These are phyloP conservation scores for Monosporozyma solicola DNA, from an alignment of 805 yeast species.

Conservation along the genomic window DNA sequence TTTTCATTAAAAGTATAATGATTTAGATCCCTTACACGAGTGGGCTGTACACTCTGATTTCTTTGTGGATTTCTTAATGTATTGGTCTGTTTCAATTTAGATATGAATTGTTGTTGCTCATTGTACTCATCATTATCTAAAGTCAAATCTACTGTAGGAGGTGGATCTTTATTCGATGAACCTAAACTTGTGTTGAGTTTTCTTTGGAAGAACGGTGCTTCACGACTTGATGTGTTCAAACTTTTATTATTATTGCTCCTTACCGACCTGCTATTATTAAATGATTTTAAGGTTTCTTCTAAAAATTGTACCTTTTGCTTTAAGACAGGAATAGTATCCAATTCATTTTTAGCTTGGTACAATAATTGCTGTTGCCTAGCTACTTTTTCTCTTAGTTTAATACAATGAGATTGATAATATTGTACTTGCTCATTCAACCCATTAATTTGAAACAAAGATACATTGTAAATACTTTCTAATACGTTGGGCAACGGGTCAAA, in stretches of 20 bases:
- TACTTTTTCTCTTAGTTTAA: constrained; percentile 19
- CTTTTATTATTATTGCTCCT: neutral
- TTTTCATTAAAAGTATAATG: neutral
- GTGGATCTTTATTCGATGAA: constrained; percentile 3
- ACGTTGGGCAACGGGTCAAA: constrained; percentile 22
- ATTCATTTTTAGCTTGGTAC: constrained; percentile 20
- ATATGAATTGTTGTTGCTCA: constrained; percentile 9
- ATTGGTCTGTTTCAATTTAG: constrained; percentile 14
- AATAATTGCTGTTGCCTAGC: constrained; percentile 22
- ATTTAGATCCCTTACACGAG: neutral
- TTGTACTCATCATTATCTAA: constrained; percentile 13
- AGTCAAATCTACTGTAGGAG: constrained; percentile 23
- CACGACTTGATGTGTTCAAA: neutral
- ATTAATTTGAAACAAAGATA: constrained; percentile 24
- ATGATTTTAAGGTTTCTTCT: neutral
- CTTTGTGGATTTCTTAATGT: constrained; percentile 4
- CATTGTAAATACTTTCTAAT: constrained; percentile 21
- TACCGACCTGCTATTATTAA: neutral
- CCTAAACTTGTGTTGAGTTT: neutral
- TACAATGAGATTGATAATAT: constrained; percentile 19
- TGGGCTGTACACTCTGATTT: neutral
- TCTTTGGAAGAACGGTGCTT: neutral
- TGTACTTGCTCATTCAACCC: constrained; percentile 18
- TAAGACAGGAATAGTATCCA: constrained; percentile 18
- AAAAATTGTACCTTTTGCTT: constrained; percentile 10